Evolutionary conservation across 495 filamentous ascomycete genomes (phyloP), one percentile per base, ranked within the genome.

Genomic region (Choiromyces venosus): DNA sequence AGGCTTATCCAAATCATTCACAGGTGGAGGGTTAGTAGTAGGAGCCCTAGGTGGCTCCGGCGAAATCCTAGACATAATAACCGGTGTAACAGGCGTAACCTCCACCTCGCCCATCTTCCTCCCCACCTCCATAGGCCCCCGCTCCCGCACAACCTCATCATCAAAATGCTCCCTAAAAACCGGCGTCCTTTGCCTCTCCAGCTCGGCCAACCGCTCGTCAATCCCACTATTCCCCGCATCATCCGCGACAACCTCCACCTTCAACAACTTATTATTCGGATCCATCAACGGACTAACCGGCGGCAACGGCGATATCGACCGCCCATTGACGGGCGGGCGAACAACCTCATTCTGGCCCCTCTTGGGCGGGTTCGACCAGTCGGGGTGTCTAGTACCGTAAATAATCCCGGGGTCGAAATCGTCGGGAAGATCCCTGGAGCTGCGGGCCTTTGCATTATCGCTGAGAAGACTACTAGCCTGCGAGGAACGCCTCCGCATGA

Each of bases 371-470:
- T 68, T 75, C 0, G 80, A 82, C 80, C 80, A 81, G 66, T 81
- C 80, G 44, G 80, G 79, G 52, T 81, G 80, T 5, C 80, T 72
- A 14, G 80, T 81, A 7, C 74, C 80, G 61, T 81, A 81, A 46
- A 81, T 81, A 70, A 92, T 93, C 66, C 90, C 80, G 14, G 91
- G 90, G 74, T 93, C 90, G 75, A 90, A 93, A 78, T 91, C 86
- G 71, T 90, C 89, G 2, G 90, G 88, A 37, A 91, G 86, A 46
- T 86, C 83, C 67, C 80, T 71, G 69, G 82, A 42, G 67, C 79
- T 46, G 66, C 74, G 66, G 83, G 84, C 9, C 25, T 25, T 82
- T 74, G 64, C 80, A 76, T 46, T 85, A 73, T 79, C 76, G 25
- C 52, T 14, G n/a, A 71, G 52, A n/a, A 65, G 36, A 14, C 68